These are phyloP conservation scores for Drechslerella stenobrocha DNA, from an alignment of 2,329 filamentous ascomycete species.

Conservation along the genomic window DNA sequence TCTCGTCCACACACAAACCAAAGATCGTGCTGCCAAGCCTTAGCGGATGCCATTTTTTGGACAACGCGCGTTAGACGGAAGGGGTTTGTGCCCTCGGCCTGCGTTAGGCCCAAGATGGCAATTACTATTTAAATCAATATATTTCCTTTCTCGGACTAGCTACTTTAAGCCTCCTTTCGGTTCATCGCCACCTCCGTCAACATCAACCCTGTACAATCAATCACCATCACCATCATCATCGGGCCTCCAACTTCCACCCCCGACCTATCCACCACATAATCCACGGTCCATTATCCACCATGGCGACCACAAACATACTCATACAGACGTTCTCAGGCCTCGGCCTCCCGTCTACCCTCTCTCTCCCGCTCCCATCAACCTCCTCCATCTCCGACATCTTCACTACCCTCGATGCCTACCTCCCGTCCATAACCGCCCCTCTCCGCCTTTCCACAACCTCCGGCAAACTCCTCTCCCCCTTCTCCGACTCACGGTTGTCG, in stretches of 20 bases:
- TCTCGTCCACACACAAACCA: conserved; percentile 41
- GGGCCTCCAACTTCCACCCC: neutral
- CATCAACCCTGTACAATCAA: neutral
- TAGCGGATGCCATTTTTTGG: conserved; percentile 27
- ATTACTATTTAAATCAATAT: conserved; percentile 12
- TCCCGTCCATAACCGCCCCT: conserved; percentile 60
- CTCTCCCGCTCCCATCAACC: conserved; percentile 70
- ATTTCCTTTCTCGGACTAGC: conserved; percentile 8
- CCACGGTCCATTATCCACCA: conserved; percentile 8
- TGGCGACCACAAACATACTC: conserved; percentile 60
- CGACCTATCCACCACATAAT: neutral
- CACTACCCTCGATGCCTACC: conserved; percentile 60
- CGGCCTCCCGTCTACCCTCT: conserved; percentile 77
- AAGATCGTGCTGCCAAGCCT: conserved; percentile 27
- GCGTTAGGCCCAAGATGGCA: conserved; percentile 14
- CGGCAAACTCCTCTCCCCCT: conserved; percentile 77
- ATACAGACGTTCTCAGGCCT: conserved; percentile 82
- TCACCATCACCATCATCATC: conserved; percentile 4
- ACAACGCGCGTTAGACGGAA: conserved; percentile 23
- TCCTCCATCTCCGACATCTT: conserved; percentile 71
- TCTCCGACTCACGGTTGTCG: conserved; percentile 72
- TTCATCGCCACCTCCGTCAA: conserved; percentile 32
- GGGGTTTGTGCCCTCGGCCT: conserved; percentile 45
- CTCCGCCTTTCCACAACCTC: conserved; percentile 75
- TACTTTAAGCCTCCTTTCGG: conserved; percentile 25